These are phyloP conservation scores for Chlorencoelia australis DNA, from an alignment of 2,329 filamentous ascomycete species.

Conservation along the genomic window DNA sequence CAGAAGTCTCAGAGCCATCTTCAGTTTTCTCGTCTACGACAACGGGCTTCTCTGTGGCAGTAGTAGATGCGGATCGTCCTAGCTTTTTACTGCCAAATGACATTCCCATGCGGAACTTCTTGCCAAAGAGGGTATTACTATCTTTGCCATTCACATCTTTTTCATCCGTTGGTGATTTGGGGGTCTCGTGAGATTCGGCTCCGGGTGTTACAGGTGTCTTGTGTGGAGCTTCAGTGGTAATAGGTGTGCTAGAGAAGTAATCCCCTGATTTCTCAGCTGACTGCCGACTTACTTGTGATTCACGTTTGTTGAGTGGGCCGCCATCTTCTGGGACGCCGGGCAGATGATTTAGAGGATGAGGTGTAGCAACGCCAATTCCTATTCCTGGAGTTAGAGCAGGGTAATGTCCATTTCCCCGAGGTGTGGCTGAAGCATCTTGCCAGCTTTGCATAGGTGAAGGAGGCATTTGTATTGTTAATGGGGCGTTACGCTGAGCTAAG, in stretches of 20 bases:
- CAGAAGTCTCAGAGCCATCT: conserved; percentile 45
- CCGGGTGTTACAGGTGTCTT: conserved; percentile 38
- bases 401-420: conserved; percentile 52
- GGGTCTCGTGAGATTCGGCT: conserved; percentile 31
- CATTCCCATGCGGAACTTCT: conserved; percentile 64
- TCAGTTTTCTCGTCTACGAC: conserved; percentile 68
- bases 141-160: conserved; percentile 48
- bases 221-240: conserved; percentile 37
- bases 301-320: conserved; percentile 42
- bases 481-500: conserved; percentile 44
- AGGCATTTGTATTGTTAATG: conserved; percentile 51
- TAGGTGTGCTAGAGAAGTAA: conserved; percentile 61
- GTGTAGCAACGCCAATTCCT: conserved; percentile 68
- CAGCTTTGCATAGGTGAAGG: conserved; percentile 26
- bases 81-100: conserved; percentile 80
- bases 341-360: conserved; percentile 34
- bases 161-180: conserved; percentile 33
- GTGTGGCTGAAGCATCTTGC: conserved; percentile 42
- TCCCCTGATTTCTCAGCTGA: conserved; percentile 55
- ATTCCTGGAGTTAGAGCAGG: conserved; percentile 62
- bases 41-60: conserved; percentile 63
- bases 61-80: conserved; percentile 55
- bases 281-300: conserved; percentile 46
- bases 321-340: conserved; percentile 40
- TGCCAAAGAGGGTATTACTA: conserved; percentile 58